Evolutionary conservation across 176 grass and related monocot species (phyloP).

Genomic region (Tuctoria greenei): DNA sequence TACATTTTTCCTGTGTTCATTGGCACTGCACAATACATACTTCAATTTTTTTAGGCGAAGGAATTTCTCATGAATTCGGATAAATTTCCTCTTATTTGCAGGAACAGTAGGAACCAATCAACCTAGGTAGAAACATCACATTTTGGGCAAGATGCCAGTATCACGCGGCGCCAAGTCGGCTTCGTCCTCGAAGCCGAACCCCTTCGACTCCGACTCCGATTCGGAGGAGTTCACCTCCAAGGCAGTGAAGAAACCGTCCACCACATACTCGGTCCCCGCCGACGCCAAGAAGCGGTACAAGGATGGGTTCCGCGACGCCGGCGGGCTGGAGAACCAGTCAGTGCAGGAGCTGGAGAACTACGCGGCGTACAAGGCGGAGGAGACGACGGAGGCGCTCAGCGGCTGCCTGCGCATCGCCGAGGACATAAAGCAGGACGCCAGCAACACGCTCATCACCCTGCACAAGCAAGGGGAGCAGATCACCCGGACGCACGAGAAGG

Average conservation of each 20-base stretch:
- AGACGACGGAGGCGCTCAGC: conserved; percentile 52
- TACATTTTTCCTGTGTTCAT: background rate
- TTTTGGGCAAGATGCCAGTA: conserved; percentile 36
- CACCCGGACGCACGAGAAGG: conserved; percentile 48
- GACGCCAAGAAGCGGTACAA: conserved; percentile 46
- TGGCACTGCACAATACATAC: background rate
- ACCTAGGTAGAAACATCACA: conserved; percentile 8
- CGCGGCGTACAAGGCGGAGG: conserved; percentile 67
- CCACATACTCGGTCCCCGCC: conserved; percentile 27
- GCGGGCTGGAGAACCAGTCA: conserved; percentile 62
- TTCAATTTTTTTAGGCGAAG: background rate
- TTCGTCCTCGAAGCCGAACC: conserved; percentile 38
- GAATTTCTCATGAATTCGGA: background rate
- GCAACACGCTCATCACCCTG: conserved; percentile 51
- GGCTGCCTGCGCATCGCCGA: conserved; percentile 66
- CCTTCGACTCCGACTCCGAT: conserved; percentile 50
- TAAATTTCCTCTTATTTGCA: background rate
- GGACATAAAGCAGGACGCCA: conserved; percentile 60
- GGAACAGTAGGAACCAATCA: background rate
- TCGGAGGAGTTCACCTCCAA: conserved; percentile 28
- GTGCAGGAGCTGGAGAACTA: conserved; percentile 64
- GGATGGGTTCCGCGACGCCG: conserved; percentile 44
- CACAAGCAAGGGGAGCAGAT: conserved; percentile 67
- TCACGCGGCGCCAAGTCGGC: conserved; percentile 40
- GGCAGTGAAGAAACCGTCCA: conserved; percentile 14